Evolutionary conservation across 345 rosid species (phyloP), one percentile per base, ranked within the genome.

Genomic region (Salix suchowensis): DNA sequence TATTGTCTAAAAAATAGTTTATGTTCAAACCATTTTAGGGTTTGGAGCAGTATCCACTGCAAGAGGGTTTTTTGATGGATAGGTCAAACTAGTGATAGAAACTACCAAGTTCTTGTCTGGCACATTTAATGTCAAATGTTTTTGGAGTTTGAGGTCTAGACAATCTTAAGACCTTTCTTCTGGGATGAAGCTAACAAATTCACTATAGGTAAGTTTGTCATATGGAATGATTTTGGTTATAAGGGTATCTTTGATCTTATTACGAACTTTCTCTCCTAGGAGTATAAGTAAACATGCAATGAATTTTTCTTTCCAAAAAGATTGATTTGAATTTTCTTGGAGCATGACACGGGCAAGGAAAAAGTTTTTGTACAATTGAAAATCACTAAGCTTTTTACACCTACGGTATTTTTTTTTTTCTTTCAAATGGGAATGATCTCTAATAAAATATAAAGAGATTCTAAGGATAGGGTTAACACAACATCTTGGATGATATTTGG

Each of bases 71-170:
- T 16, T 16, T 4, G 0, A 6, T 50, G 7, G 55, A 16, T 15
- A 50, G 0, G 21, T 50, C 55, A 0, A 50, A 50, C 8, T 16
- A 0, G 7, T 16, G 8, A 50, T 7, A 50, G 7, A 16, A 50
- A 5, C 21, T 4, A 50, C 19, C n/a, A 15, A 50, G 21, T 16
- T 50, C 55, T 16, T 50, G 2, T 16, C 7, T 16, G 2, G 8
- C 5, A 15, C 0, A 0, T 16, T 16, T 15, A 0, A 50, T 0
- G 1, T 50, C 6, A 50, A 1, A 14, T 50, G 8, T 1, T 50
- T 50, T 1, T 50, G 2, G 1, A 50, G 7, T 50, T 50, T 50
- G 0, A 50, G 55, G 16, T 50, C n/a, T 14, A 16, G 0, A 0
- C 2, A 50, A 50, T 50, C 55, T 16, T 16, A 4, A 50, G 6